Conservation (phyloP, 176 grass and related monocot genomes). For the Tillandsia fasciculata region DNA sequence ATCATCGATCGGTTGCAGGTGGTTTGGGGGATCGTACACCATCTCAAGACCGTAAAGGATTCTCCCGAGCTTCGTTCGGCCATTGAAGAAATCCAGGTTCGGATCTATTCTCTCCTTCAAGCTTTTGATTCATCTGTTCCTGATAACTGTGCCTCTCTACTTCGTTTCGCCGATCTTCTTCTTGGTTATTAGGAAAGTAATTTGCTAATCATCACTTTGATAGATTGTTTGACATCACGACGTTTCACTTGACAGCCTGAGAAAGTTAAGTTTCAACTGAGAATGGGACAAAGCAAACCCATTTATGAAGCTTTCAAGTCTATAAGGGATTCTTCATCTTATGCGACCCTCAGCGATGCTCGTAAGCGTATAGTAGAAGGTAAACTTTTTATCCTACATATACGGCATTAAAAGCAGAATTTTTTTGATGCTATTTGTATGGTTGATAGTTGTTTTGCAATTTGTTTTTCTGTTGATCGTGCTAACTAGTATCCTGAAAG, state of each 20-base stretch:
- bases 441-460: background rate
- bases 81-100: slow-evolving; percentile 83
- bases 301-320: slow-evolving; percentile 80
- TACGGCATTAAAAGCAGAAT: background rate
- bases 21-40: slow-evolving; percentile 70
- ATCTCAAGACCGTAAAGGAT: slow-evolving; percentile 94
- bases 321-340: slow-evolving; percentile 62
- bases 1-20: slow-evolving; percentile 72
- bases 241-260: slow-evolving; percentile 48
- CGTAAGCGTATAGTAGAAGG: slow-evolving; percentile 82
- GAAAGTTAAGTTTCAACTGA: slow-evolving; percentile 84
- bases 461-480: background rate
- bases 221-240: background rate
- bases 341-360: slow-evolving; percentile 60
- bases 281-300: slow-evolving; percentile 82
- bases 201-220: background rate
- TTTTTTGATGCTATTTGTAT: background rate
- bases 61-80: slow-evolving; percentile 68
- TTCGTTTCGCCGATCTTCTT: too few relatives aligned
- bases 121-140: background rate
- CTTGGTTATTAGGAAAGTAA: too few relatives aligned
- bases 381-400: slow-evolving; percentile 16
- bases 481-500: too few relatives aligned
- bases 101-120: background rate
- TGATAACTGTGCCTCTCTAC: background rate